These are phyloP conservation scores for Cyberlindnera lachancei DNA, from an alignment of 805 yeast genomes.

Conservation along the genomic window DNA sequence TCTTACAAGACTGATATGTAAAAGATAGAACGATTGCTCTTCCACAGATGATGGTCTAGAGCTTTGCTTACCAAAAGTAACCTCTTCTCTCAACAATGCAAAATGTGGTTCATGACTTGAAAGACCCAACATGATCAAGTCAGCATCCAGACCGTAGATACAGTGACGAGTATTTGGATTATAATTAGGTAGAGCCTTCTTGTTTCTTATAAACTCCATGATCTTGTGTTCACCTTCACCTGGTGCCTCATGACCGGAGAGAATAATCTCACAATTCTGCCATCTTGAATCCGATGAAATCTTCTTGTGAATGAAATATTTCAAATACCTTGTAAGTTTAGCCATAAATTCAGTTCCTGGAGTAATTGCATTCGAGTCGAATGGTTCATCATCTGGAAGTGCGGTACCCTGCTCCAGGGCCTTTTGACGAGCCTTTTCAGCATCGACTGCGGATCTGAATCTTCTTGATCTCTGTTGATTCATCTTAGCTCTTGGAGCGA, in stretches of 20 bases:
- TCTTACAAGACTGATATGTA: constrained; percentile 82
- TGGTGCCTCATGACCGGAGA: constrained; percentile 94
- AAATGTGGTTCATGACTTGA: constrained; percentile 95
- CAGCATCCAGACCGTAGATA: constrained; percentile 94
- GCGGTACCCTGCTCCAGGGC: constrained; percentile 69
- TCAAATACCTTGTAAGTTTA: constrained; percentile 69
- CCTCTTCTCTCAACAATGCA: constrained; percentile 91
- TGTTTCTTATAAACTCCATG: constrained; percentile 81
- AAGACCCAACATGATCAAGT: constrained; percentile 86
- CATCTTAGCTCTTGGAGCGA: constrained; percentile 98
- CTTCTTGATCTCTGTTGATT: constrained; percentile 96
- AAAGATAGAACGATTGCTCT: constrained; percentile 71
- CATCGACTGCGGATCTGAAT: constrained; percentile 89
- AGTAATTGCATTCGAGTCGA: constrained; percentile 88
- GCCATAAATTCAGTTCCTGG: constrained; percentile 98
- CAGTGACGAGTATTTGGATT: constrained; percentile 85
- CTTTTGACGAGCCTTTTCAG: constrained; percentile 68
- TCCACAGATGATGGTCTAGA: constrained; percentile 43
- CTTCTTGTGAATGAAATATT: constrained; percentile 83
- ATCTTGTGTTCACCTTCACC: constrained; percentile 99
- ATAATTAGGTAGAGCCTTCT: constrained; percentile 66
- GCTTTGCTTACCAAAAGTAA: constrained; percentile 62
- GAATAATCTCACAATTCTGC: constrained; percentile 68
- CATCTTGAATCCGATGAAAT: constrained; percentile 81
- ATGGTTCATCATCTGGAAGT: constrained; percentile 76